These are phyloP conservation scores for Xylaria acuta DNA, from an alignment of 495 filamentous ascomycete species.

Conservation along the genomic window DNA sequence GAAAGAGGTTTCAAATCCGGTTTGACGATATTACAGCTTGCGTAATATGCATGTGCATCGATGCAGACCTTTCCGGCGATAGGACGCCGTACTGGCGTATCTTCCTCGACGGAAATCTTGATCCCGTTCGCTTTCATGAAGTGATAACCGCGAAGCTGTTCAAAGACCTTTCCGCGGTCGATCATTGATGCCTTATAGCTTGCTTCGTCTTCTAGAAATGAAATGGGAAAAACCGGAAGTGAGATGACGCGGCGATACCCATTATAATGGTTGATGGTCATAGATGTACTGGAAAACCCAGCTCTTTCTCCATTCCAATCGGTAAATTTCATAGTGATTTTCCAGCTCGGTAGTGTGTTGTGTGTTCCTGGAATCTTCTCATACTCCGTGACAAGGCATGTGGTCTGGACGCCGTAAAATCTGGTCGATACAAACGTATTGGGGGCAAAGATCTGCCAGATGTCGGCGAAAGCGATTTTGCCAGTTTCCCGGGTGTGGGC, in stretches of 20 bases:
- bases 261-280: slow-evolving; percentile 50
- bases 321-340: slow-evolving; percentile 49
- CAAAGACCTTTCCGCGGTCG: slow-evolving; percentile 52
- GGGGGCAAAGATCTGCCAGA: slow-evolving; percentile 48
- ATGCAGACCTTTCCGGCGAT: slow-evolving; percentile 31
- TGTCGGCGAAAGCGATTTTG: slow-evolving; percentile 26
- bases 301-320: slow-evolving; percentile 64
- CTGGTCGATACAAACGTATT: slow-evolving; percentile 35
- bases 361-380: too few species aligned
- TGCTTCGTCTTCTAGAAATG: slow-evolving; percentile 52
- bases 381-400: slow-evolving; percentile 31
- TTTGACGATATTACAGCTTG: slow-evolving; percentile 20
- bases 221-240: slow-evolving; percentile 60
- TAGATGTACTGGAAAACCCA: slow-evolving; percentile 46
- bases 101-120: slow-evolving; percentile 22
- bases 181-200: slow-evolving; percentile 43
- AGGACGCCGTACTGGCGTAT: neutral
- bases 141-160: slow-evolving; percentile 59
- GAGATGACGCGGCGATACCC: slow-evolving; percentile 58
- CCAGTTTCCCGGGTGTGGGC: slow-evolving; percentile 27
- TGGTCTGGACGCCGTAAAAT: slow-evolving; percentile 29
- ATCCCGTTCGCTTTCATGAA: slow-evolving; percentile 61
- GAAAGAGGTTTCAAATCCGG: slow-evolving; percentile 24
- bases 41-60: slow-evolving; percentile 36
- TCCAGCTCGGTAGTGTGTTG: slow-evolving; percentile 26